Percentiles rank a stretch among this genome's conserved stretches.
Evolutionary conservation across 768 basidiomycete genomes (phyloP).

Genomic region (Leccinum subgranulosum): DNA sequence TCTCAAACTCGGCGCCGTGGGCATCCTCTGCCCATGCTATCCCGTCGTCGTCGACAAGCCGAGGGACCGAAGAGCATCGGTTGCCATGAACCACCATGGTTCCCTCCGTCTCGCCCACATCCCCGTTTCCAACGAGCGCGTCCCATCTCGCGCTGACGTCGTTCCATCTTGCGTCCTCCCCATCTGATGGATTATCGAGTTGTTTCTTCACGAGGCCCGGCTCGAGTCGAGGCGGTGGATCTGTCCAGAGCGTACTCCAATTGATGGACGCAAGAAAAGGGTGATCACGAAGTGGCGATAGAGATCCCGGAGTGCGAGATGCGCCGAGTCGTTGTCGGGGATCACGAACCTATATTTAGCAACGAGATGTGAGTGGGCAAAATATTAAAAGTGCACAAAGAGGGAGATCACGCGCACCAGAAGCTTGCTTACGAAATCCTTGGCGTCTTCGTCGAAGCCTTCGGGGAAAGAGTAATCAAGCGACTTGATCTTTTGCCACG

Average conservation of each 20-base stretch:
- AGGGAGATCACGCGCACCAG: constrained; percentile 46
- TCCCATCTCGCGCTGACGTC: constrained; percentile 58
- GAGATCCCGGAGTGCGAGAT: constrained; percentile 34
- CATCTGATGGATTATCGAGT: constrained; percentile 14
- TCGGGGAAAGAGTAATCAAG: constrained; percentile 86
- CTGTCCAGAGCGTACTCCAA: constrained; percentile 67
- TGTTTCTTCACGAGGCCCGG: constrained; percentile 53
- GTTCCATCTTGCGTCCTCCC: constrained; percentile 42
- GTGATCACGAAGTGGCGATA: constrained; percentile 53
- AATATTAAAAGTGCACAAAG: background rate
- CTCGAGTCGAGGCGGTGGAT: constrained; percentile 55
- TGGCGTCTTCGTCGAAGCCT: constrained; percentile 77
- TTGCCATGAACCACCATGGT: constrained; percentile 2
- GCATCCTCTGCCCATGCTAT: constrained; percentile 54
- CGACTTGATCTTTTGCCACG: constrained; percentile 90
- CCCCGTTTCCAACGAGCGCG: constrained; percentile 35
- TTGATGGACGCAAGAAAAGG: constrained; percentile 56
- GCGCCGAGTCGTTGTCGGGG: constrained; percentile 61
- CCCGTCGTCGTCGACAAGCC: constrained; percentile 30
- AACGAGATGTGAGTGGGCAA: background rate
- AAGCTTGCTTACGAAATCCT: constrained; percentile 73
- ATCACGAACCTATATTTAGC: constrained; percentile 49
- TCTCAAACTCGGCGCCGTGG: constrained; percentile 32
- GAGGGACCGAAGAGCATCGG: background rate
- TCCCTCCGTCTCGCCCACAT: constrained; percentile 14